Evolutionary conservation across 345 rosid genomes (phyloP).

Genomic region (Fremontodendron californicum): DNA sequence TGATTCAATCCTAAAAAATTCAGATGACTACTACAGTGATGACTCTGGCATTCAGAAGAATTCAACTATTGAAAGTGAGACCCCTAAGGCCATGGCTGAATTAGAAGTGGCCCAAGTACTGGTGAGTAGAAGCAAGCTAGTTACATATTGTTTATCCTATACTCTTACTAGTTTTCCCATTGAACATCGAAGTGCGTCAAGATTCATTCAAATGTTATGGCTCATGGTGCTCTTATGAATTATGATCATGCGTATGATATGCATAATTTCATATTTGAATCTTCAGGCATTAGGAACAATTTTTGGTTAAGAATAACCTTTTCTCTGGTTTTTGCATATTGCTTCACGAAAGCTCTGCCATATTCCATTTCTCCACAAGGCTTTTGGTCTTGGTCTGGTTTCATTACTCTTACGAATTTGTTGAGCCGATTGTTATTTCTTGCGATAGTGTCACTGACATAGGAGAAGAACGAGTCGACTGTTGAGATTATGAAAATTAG

Average conservation of each 20-base stretch:
- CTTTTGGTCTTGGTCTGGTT: not conserved
- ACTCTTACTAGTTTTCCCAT: not conserved
- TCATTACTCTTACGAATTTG: not conserved
- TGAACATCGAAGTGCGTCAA: not conserved
- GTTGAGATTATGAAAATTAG: no score
- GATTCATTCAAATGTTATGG: not conserved
- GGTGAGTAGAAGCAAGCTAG: slow-evolving; percentile 25
- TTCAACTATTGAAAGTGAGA: slow-evolving; percentile 15
- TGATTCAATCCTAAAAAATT: slow-evolving; percentile 36
- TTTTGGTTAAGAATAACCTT: not conserved
- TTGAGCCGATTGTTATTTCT: no score
- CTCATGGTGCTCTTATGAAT: not conserved
- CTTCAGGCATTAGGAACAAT: not conserved
- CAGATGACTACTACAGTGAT: slow-evolving; percentile 24
- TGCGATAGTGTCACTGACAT: no score
- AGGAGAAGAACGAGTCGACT: no score
- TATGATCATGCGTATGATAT: not conserved
- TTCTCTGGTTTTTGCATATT: not conserved
- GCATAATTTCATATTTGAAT: not conserved
- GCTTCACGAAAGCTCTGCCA: not conserved
- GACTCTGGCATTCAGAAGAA: slow-evolving; percentile 4
- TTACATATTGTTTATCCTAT: not conserved
- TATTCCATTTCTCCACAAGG: not conserved
- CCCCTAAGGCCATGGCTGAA: not conserved
- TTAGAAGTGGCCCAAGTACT: slow-evolving; percentile 9